A percentile compares a stretch with the other conserved stretches of the same genome.
phyloP scores from a whole-genome alignment of 75 land plant species.

The Selaginella moellendorffii region DNA sequence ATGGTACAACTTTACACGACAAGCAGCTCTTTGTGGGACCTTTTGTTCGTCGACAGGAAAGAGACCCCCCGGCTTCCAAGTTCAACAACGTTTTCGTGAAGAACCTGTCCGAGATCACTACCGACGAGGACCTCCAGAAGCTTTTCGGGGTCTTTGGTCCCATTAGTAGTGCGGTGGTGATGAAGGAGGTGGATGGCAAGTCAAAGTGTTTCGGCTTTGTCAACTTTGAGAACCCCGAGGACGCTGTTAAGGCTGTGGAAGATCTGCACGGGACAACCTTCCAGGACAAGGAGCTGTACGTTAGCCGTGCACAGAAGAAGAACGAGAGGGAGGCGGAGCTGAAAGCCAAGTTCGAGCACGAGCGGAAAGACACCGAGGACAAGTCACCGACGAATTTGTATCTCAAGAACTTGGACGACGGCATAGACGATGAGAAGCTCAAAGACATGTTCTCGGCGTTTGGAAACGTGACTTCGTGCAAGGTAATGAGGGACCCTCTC shows the following conservation, averaged over 20 bases:
- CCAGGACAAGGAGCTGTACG: conserved; percentile 56
- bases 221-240: conserved; percentile 47
- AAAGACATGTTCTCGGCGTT: not conserved
- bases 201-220: conserved; percentile 67
- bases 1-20: not conserved
- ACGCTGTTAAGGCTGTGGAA: conserved; percentile 51
- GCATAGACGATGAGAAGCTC: conserved; percentile 45
- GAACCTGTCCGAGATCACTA: conserved; percentile 28
- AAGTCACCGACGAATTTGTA: conserved; percentile 51
- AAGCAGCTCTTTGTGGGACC: not conserved
- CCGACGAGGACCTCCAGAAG: conserved; percentile 45
- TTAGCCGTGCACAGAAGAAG: conserved; percentile 61
- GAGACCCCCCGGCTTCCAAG: not conserved
- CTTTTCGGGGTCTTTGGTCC: conserved; percentile 42
- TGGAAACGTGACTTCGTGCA: not conserved
- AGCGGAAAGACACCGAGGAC: conserved; percentile 34
- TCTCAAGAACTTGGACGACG: conserved; percentile 57
- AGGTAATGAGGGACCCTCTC: not conserved
- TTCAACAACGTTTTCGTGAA: conserved; percentile 20
- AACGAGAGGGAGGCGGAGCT: conserved; percentile 61
- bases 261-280: conserved; percentile 22
- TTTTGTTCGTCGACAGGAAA: not conserved
- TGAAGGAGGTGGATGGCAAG: conserved; percentile 55
- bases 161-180: conserved; percentile 54
- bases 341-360: conserved; percentile 43